phyloP scores from a whole-genome alignment of 257 asterid species.

The Fraxinus americana region DNA sequence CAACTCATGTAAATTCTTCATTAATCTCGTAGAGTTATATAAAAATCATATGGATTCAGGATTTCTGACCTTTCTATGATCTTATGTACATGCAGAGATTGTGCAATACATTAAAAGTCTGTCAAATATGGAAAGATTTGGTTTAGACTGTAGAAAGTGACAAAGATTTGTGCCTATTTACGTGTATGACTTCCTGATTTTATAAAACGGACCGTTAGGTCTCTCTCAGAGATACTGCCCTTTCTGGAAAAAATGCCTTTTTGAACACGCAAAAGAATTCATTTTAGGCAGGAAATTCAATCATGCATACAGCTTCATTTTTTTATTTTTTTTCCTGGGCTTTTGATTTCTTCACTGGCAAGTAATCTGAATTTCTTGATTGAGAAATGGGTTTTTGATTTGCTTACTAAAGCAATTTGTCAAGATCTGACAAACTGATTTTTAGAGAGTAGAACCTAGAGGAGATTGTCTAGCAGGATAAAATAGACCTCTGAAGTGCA shows the following conservation, averaged over 20 bases:
- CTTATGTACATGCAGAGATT: slow-evolving; percentile 26
- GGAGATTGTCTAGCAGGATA: no score
- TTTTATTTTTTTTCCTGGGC: no score
- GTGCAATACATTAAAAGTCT: slow-evolving; percentile 11
- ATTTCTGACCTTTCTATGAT: slow-evolving; percentile 30
- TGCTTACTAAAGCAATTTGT: slow-evolving; percentile 10
- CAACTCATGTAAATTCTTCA: no score
- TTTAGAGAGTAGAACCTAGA: no score
- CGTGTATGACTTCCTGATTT: background rate
- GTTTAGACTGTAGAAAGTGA: slow-evolving; percentile 21
- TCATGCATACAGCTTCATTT: slow-evolving; percentile 8
- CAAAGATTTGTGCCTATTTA: background rate
- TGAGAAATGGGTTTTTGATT: slow-evolving; percentile 5
- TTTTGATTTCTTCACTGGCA: slow-evolving; percentile 26
- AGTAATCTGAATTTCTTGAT: slow-evolving; percentile 9
- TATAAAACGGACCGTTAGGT: slow-evolving; percentile 16
- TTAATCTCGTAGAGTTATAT: no score
- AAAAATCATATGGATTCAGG: slow-evolving; percentile 17
- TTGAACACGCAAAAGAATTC: slow-evolving; percentile 25
- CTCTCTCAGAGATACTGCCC: slow-evolving; percentile 22
- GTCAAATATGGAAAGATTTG: slow-evolving; percentile 21
- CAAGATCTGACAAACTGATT: background rate
- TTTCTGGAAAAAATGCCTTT: slow-evolving; percentile 5
- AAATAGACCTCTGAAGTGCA: no score
- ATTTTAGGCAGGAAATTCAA: background rate